These are phyloP conservation scores for Rhodotorula sp. DNA, from an alignment of 1,284 basidiomycete species.

Conservation along the genomic window DNA sequence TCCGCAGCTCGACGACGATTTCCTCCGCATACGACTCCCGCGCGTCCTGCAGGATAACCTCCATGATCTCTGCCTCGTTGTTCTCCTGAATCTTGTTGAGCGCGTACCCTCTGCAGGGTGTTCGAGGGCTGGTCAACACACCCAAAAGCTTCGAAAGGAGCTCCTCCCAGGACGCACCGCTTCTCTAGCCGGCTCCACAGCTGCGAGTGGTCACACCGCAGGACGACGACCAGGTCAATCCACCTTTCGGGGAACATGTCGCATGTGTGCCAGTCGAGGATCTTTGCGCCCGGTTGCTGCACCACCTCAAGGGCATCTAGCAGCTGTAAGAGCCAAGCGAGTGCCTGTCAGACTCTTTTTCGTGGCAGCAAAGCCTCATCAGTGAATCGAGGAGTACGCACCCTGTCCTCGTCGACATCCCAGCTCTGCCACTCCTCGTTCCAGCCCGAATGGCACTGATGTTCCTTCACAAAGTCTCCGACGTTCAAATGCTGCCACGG, in stretches of 20 bases:
- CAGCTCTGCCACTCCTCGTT: slow-evolving; percentile 94
- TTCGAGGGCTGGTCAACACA: neutral
- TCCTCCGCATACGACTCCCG: slow-evolving; percentile 76
- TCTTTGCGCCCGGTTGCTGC: slow-evolving; percentile 66
- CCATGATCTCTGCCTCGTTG: slow-evolving; percentile 98
- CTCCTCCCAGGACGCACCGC: slow-evolving; percentile 59
- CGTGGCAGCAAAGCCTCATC: neutral
- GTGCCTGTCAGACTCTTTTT: neutral
- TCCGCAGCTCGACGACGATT: slow-evolving; percentile 81
- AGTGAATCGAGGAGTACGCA: slow-evolving; percentile 46
- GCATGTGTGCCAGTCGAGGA: slow-evolving; percentile 97
- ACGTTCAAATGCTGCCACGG: slow-evolving; percentile 77
- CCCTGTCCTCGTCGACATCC: slow-evolving; percentile 93
- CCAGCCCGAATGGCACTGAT: slow-evolving; percentile 76
- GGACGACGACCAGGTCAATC: slow-evolving; percentile 93
- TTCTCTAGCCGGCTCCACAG: slow-evolving; percentile 94
- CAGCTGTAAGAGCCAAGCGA: slow-evolving; percentile 55
- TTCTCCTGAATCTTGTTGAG: slow-evolving; percentile 97
- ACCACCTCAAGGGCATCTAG: slow-evolving; percentile 75
- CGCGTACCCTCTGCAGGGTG: slow-evolving; percentile 69
- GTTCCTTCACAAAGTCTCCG: slow-evolving; percentile 82
- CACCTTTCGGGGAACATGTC: slow-evolving; percentile 93
- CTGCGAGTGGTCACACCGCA: slow-evolving; percentile 81
- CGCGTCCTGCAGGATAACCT: slow-evolving; percentile 85
- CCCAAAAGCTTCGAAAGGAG: neutral